phyloP scores from a whole-genome alignment of 164 flowering plant species.

The Stephania japonica region DNA sequence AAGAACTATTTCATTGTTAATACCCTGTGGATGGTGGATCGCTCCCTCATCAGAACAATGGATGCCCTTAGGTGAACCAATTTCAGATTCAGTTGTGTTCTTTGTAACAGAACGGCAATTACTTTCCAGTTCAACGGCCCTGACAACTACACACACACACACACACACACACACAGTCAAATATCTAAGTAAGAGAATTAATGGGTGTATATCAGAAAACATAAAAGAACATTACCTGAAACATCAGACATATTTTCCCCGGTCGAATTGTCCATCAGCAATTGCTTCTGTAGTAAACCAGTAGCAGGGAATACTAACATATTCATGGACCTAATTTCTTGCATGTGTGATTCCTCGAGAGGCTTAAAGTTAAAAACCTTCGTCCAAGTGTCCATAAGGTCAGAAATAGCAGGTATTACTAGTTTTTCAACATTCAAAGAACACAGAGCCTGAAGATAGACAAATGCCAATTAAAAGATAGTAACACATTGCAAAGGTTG shows the following conservation, averaged over 20 bases:
- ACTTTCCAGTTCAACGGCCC: conserved; percentile 7
- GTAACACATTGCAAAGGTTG: neutral
- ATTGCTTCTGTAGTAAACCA: conserved; percentile 73
- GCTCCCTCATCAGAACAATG: conserved; percentile 13
- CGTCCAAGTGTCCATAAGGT: conserved; percentile 84
- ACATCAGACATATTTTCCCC: conserved; percentile 21
- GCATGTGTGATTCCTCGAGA: conserved; percentile 58
- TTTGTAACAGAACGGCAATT: conserved; percentile 11
- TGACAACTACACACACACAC: neutral
- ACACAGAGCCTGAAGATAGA: conserved; percentile 48
- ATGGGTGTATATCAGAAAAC: neutral
- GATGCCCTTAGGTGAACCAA: conserved; percentile 19
- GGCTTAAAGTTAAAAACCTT: conserved; percentile 63
- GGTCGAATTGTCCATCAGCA: conserved; percentile 27
- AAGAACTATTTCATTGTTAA: conserved; percentile 18
- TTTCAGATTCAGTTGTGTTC: conserved; percentile 20
- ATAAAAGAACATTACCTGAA: conserved; percentile 23
- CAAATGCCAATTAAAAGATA: neutral
- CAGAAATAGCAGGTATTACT: conserved; percentile 84
- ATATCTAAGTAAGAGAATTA: neutral
- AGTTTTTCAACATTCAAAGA: conserved; percentile 73
- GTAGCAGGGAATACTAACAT: conserved; percentile 88
- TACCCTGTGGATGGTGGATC: conserved; percentile 6
- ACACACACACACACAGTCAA: neutral
- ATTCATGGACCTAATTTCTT: conserved; percentile 68